A percentile compares a stretch with the other conserved stretches of the same genome.
Evolutionary conservation across 768 basidiomycete genomes (phyloP).

Genomic region (Ramaria rubella): DNA sequence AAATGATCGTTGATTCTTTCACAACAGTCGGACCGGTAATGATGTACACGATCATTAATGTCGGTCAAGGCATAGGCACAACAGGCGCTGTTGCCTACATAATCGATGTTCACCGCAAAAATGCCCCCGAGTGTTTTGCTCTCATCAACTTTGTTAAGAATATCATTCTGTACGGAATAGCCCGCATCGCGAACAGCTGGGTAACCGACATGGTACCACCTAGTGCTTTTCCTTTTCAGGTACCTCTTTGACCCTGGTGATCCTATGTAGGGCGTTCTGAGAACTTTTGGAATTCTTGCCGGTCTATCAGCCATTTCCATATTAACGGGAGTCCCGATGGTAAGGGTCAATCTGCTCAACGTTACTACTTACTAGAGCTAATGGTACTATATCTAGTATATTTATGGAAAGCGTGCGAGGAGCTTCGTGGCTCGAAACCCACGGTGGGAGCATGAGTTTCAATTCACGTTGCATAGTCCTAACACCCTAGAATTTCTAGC

Average conservation of each 20-base stretch:
- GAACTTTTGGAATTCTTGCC: constrained; percentile 3
- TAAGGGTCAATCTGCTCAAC: background rate
- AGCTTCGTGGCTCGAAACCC: background rate
- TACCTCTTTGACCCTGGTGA: no score
- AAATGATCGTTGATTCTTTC: no score
- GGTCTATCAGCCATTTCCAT: background rate
- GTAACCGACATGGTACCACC: constrained; percentile 17
- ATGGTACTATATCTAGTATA: background rate
- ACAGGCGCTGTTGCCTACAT: constrained; percentile 39
- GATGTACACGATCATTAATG: constrained; percentile 22
- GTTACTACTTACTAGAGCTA: background rate
- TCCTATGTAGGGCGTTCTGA: background rate
- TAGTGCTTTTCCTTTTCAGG: background rate
- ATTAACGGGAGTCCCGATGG: background rate
- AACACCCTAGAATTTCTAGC: no score
- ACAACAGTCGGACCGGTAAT: background rate
- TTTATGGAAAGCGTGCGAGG: background rate
- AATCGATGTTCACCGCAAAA: constrained; percentile 36
- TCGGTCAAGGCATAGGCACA: constrained; percentile 39
- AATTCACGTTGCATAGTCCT: background rate
- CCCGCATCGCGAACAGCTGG: constrained; percentile 41
- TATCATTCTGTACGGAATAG: constrained; percentile 39
- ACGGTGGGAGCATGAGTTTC: background rate
- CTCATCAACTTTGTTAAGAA: constrained; percentile 40
- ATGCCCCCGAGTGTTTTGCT: constrained; percentile 37